Evolutionary conservation across 1,284 basidiomycete genomes (phyloP), one percentile per base, ranked within the genome.

Genomic region (Trametes polyzona): DNA sequence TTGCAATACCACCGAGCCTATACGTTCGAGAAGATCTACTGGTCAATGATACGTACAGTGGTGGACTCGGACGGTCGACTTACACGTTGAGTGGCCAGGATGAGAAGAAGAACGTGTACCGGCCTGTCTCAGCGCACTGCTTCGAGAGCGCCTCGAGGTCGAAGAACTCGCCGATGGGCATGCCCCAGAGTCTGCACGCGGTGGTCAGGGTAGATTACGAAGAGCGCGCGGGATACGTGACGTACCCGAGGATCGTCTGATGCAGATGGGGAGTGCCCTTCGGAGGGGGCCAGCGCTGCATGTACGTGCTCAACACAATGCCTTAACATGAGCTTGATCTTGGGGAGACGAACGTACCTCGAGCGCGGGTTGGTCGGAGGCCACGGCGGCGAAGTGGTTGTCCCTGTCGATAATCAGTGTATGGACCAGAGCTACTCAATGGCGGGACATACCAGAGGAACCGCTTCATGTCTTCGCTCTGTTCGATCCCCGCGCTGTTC

Each of bases 141-240:
- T 80, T 71, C 12, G 85, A 80, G 2, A 89, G 72, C 55, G 78
- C 78, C 67, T 89, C 86, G 32, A 88, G 73, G 69, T 89, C 87
- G 67, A 89, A 88, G 60, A 88, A 78, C 71, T 89, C 87, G 80
- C 85, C 84, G 50, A 88, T 84, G 12, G 87, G 87, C 86, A 88
- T 88, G 11, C 86, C 85, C 83, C 84, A 88, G 8, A 87, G 71
- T 4, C 86, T 87, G n/a, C n/a, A n/a, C n/a, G n/a, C n/a, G n/a
- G n/a, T n/a, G n/a, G n/a, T n/a, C n/a, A n/a, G n/a, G n/a, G n/a
- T n/a, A n/a, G n/a, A n/a, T n/a, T n/a, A n/a, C n/a, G n/a, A n/a
- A n/a, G n/a, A n/a, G n/a, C n/a, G n/a, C n/a, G n/a, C n/a, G n/a
- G n/a, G n/a, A n/a, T n/a, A n/a, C n/a, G n/a, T n/a, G 3, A 26